Conservation (phyloP, 164 flowering plant genomes). For the Magnolia kwangsiensis region DNA sequence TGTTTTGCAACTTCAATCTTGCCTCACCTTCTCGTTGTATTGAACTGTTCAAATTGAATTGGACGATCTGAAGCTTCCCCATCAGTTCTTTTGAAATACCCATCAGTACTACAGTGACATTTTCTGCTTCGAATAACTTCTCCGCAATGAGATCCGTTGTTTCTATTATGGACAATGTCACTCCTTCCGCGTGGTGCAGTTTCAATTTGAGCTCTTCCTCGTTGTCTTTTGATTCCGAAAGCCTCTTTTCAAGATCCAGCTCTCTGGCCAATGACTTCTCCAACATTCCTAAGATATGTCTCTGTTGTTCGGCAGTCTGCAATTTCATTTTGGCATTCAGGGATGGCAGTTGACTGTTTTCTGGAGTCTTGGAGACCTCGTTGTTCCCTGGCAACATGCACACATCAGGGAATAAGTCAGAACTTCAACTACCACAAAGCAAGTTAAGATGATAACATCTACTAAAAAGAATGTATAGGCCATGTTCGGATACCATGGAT, state of each 20-base stretch:
- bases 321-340: conserved; percentile 38
- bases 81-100: conserved; percentile 62
- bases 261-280: conserved; percentile 92
- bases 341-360: conserved; percentile 27
- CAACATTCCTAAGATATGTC: conserved; percentile 65
- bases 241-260: conserved; percentile 74
- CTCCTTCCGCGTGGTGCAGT: conserved; percentile 43
- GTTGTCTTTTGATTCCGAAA: conserved; percentile 45
- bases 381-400: conserved; percentile 40
- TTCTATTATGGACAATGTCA: conserved; percentile 48
- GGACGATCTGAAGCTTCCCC: conserved; percentile 46
- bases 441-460: too few relatives aligned
- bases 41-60: conserved; percentile 53
- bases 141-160: conserved; percentile 35
- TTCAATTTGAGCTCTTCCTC: conserved; percentile 58
- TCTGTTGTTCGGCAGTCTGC: conserved; percentile 68
- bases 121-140: conserved; percentile 67
- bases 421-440: background rate
- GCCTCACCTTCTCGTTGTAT: conserved; percentile 46
- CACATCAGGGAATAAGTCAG: background rate
- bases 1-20: conserved; percentile 38
- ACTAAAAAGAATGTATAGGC: background rate
- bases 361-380: conserved; percentile 22
- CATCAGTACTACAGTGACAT: conserved; percentile 47
- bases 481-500: too few relatives aligned